Percentiles rank a stretch among this genome's conserved stretches.
Evolutionary conservation across 2,329 filamentous ascomycete species (phyloP).

Genomic region (Thyridium curvatum): DNA sequence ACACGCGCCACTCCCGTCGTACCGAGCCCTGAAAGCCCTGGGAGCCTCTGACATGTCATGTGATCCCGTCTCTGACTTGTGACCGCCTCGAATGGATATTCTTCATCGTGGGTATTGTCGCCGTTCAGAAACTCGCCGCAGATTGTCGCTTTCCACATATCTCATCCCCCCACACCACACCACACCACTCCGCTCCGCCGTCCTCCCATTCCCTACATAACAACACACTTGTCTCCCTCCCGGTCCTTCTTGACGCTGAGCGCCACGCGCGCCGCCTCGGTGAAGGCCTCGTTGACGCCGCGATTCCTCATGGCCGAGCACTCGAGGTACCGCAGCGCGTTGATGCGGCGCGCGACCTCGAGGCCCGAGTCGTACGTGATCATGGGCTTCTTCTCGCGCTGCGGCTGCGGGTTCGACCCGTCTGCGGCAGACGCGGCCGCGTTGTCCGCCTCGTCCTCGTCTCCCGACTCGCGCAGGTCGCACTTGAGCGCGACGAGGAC

Average conservation of each 20-base stretch:
- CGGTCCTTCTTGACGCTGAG: conserved; percentile 64
- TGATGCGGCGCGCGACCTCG: conserved; percentile 85
- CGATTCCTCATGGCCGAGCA: conserved; percentile 98
- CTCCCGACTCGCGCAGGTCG: conserved; percentile 75
- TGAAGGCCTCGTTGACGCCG: conserved; percentile 97
- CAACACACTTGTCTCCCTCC: conserved; percentile 52
- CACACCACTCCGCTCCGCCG: too few species aligned
- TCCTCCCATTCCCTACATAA: conserved; percentile 42
- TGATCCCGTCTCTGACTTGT: too few species aligned
- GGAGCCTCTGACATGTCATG: too few species aligned
- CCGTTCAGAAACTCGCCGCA: too few species aligned
- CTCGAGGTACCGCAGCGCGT: conserved; percentile 90
- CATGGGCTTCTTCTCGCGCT: conserved; percentile 59
- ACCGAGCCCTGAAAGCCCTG: too few species aligned
- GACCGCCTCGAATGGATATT: too few species aligned
- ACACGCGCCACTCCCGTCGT: too few species aligned
- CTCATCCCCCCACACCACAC: too few species aligned
- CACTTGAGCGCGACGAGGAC: conserved; percentile 96
- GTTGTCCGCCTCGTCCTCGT: conserved; percentile 59
- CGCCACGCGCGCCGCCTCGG: conserved; percentile 91
- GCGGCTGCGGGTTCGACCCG: conserved; percentile 28
- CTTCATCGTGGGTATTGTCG: too few species aligned
- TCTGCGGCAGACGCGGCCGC: conserved; percentile 26
- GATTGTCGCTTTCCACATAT: too few species aligned
- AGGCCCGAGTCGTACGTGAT: conserved; percentile 91